Percentiles rank a stretch among this genome's conserved stretches.
These are phyloP conservation scores for Geotrichum histeridarum DNA, from an alignment of 1,139 yeast genomes.

Conservation along the genomic window DNA sequence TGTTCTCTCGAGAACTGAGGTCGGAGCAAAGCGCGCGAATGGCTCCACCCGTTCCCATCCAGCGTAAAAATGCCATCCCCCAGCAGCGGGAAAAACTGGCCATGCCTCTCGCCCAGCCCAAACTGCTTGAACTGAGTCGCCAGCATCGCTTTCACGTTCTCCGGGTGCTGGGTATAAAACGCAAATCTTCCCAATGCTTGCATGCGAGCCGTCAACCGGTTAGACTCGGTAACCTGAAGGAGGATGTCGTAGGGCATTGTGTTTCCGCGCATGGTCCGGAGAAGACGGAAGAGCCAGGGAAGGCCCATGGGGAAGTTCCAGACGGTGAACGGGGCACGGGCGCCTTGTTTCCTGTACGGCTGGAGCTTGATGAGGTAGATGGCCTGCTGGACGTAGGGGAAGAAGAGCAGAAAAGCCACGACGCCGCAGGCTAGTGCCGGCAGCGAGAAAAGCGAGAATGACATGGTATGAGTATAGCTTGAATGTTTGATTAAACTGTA, in stretches of 20 bases:
- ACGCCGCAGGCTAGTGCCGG: background rate
- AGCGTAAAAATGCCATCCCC: constrained; percentile 57
- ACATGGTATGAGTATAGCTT: background rate
- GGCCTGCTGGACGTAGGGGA: background rate
- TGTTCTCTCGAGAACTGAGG: constrained; percentile 56
- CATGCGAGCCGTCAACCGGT: constrained; percentile 7
- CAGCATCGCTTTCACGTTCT: constrained; percentile 36
- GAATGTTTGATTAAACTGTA: background rate
- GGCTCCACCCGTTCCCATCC: constrained; percentile 54
- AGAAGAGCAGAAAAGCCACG: background rate
- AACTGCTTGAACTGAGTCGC: constrained; percentile 46
- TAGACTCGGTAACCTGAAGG: background rate
- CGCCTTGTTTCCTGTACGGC: background rate
- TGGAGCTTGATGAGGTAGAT: background rate
- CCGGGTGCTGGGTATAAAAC: constrained; percentile 46
- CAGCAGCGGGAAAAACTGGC: constrained; percentile 42
- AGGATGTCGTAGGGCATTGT: background rate
- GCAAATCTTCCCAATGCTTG: constrained; percentile 13
- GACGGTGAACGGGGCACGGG: background rate
- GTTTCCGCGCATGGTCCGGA: background rate
- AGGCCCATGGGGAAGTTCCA: constrained; percentile 11
- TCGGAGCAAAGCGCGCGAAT: constrained; percentile 52
- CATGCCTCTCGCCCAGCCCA: constrained; percentile 47
- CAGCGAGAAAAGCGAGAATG: background rate
- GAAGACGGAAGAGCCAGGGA: background rate